A percentile compares a stretch with the other conserved stretches of the same genome.
Conservation (phyloP, 78 protist species). For the Dictyostelium capitatum region DNA sequence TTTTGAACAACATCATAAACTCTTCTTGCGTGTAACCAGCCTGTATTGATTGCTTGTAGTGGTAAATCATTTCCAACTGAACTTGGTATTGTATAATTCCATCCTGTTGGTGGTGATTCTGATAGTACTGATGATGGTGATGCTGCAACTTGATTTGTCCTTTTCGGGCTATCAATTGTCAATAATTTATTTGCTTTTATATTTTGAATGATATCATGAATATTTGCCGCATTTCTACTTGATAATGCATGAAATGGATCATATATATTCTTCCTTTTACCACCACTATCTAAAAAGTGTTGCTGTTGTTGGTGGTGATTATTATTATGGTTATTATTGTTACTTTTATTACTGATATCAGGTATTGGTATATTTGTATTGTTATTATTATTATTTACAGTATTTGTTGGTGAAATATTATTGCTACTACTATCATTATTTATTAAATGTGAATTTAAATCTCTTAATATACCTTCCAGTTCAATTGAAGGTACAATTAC, state of each 20-base stretch:
- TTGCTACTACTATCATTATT: not conserved
- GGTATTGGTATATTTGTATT: not conserved
- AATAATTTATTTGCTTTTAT: constrained; percentile 21
- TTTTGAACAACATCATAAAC: constrained; percentile 50
- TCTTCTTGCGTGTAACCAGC: constrained; percentile 6
- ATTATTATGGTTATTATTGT: not conserved
- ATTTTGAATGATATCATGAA: constrained; percentile 17
- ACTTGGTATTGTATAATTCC: constrained; percentile 27
- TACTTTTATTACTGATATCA: not conserved
- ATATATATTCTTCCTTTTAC: not conserved
- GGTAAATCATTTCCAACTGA: too few species aligned
- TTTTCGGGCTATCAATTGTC: constrained; percentile 39
- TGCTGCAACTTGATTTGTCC: not conserved
- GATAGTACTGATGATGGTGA: too few species aligned
- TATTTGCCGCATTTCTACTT: not conserved
- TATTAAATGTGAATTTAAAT: not conserved
- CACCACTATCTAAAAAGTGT: not conserved
- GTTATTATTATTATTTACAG: not conserved
- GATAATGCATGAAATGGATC: constrained; percentile 20
- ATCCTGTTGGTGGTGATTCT: not conserved
- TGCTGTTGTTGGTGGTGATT: not conserved
- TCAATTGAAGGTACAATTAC: constrained; percentile 68
- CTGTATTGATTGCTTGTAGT: not conserved
- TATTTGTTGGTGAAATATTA: too few species aligned
- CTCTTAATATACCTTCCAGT: constrained; percentile 39